Evolutionary conservation across 2,329 filamentous ascomycete species (phyloP), one percentile per base, ranked within the genome.

Genomic region (Claviceps sp.): DNA sequence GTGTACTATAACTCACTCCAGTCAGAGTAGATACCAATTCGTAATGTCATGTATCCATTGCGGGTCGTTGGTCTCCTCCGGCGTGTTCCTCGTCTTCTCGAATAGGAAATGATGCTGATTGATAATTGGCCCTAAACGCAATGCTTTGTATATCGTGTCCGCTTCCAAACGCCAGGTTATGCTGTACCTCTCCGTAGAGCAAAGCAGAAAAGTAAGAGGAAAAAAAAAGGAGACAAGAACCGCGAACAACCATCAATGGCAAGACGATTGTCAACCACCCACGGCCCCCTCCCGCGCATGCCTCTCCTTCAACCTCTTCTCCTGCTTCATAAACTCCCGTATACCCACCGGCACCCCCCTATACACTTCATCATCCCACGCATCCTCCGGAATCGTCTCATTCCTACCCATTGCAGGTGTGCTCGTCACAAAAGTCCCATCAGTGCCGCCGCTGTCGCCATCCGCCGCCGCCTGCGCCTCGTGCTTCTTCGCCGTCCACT

Each of bases 241-340:
- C 6, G 2, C 18, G n/a, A 16, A 18, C 7, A 30, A n/a, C 43
- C 22, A n/a, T 14, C 2, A 22, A 18, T 13, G 8, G 6, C 26
- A 9, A 30, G 26, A 30, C 20, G 20, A 18, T 34, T 2, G 0
- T 51, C 43, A 51, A 30, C 68, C 69, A 1, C 72, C 71, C n/a
- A 63, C 49, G 1, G 70, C 72, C n/a, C 75, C 72, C 52, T 82
- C 79, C 49, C 73, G 69, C 60, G 70, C 67, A 64, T 90, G 87
- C 67, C 81, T 85, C 66, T 87, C 76, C 67, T 88, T 91, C 55
- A 98, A 68, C 66, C 75, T 84, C 77, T 97, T 97, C 72, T 98
- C 93, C 54, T 85, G 89, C 72, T 85, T 89, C 91, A 98, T 97
- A 62, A 98, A 98, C 67, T 95, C 91, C 55, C 88, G 76, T 58